These are phyloP conservation scores for Eucalyptus tenuipes DNA, from an alignment of 345 rosid genomes.

Conservation along the genomic window DNA sequence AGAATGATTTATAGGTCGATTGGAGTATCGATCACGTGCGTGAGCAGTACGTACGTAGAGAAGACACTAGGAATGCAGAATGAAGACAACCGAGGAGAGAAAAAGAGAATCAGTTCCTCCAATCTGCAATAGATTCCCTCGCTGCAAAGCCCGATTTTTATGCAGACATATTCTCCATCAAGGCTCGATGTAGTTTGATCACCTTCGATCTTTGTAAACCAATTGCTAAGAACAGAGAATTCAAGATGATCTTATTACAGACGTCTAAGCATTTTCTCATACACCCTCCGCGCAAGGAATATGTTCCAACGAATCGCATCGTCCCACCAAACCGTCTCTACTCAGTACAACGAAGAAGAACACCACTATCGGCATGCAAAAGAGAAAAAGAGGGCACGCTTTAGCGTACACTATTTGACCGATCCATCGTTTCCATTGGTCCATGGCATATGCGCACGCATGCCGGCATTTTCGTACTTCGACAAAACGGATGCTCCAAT, in stretches of 20 bases:
- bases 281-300: not conserved
- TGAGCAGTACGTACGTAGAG: not conserved
- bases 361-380: not conserved
- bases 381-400: not conserved
- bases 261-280: not conserved
- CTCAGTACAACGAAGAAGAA: not conserved
- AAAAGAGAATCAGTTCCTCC: not conserved
- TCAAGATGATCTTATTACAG: not conserved
- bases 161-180: not conserved
- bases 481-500: not conserved
- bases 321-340: not conserved
- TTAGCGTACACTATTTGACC: not conserved
- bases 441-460: not conserved
- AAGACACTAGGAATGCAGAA: not conserved
- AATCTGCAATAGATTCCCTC: not conserved
- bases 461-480: not conserved
- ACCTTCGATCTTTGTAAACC: not conserved
- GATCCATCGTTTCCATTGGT: not conserved
- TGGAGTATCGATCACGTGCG: not conserved
- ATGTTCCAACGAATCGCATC: not conserved
- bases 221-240: not conserved
- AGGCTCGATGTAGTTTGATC: not conserved
- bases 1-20: no score
- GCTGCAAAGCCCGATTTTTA: not conserved
- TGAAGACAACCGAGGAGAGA: not conserved